Conservation (phyloP, 2,329 filamentous ascomycete species). For the Colletotrichum agaves region DNA sequence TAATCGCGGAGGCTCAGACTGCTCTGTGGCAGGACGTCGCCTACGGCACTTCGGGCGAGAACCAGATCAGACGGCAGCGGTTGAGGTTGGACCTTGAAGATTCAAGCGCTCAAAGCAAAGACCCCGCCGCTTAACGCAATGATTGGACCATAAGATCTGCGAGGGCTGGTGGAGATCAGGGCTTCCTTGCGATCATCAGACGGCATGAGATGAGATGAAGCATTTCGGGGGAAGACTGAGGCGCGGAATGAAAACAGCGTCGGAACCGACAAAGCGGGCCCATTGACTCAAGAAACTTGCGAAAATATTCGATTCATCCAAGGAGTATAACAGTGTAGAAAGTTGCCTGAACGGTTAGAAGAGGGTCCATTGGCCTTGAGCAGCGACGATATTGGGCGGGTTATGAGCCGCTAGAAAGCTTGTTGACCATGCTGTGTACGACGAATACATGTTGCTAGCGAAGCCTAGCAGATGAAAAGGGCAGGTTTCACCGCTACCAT, state of each 20-base stretch:
- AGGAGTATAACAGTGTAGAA: background rate
- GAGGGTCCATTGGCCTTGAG: background rate
- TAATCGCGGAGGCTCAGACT: background rate
- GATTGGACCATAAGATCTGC: slow-evolving; percentile 25
- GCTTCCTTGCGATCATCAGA: slow-evolving; percentile 17
- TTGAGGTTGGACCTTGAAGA: slow-evolving; percentile 23
- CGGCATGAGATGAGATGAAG: slow-evolving; percentile 32
- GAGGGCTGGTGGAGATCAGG: background rate
- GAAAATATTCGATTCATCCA: background rate
- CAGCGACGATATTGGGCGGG: background rate
- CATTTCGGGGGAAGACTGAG: slow-evolving; percentile 8
- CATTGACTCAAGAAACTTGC: background rate
- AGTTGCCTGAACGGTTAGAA: background rate
- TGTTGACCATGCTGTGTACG: background rate
- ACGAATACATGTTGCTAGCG: background rate
- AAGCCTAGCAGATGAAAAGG: background rate
- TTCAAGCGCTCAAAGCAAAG: background rate
- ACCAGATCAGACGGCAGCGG: slow-evolving; percentile 27
- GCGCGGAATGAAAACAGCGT: slow-evolving; percentile 4
- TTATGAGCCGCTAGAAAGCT: background rate
- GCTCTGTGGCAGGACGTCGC: background rate
- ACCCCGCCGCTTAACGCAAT: background rate
- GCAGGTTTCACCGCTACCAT: too few relatives aligned
- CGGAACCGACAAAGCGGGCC: background rate
- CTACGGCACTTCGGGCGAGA: slow-evolving; percentile 8